phyloP scores from a whole-genome alignment of 1,139 yeast genomes.

The Ogataea hybrid region DNA sequence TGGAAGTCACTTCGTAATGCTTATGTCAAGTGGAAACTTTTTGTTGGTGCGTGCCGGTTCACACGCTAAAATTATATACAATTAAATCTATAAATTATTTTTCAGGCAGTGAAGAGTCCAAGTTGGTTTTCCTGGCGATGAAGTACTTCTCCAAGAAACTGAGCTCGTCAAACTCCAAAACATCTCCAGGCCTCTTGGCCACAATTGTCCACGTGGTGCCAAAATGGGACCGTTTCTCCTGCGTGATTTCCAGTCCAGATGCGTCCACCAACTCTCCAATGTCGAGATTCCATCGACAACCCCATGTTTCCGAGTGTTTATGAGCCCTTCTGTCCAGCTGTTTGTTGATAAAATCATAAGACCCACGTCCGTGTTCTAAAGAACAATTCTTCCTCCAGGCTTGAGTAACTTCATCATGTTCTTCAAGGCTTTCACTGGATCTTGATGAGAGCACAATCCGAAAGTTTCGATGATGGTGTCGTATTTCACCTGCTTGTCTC shows the following conservation, averaged over 20 bases:
- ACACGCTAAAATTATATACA: conserved; percentile 4
- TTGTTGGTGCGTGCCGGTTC: neutral
- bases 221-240: conserved; percentile 76
- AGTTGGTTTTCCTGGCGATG: conserved; percentile 27
- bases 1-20: neutral
- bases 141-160: conserved; percentile 47
- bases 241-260: conserved; percentile 81
- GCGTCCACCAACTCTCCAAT: conserved; percentile 81
- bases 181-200: conserved; percentile 70
- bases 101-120: conserved; percentile 26
- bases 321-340: conserved; percentile 83
- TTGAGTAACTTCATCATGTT: conserved; percentile 71
- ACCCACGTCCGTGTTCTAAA: conserved; percentile 93
- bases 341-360: conserved; percentile 72
- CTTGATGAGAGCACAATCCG: conserved; percentile 93
- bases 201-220: conserved; percentile 93
- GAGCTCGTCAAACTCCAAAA: conserved; percentile 44
- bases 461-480: conserved; percentile 93
- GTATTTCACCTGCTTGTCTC: conserved; percentile 47
- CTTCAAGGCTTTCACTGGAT: conserved; percentile 78
- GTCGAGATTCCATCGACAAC: conserved; percentile 96
- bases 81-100: conserved; percentile 6
- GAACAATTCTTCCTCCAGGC: conserved; percentile 87
- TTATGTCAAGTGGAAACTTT: neutral
- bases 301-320: conserved; percentile 87